Conservation (phyloP, 306 rosid genomes). For the Acacia melanoxylon region DNA sequence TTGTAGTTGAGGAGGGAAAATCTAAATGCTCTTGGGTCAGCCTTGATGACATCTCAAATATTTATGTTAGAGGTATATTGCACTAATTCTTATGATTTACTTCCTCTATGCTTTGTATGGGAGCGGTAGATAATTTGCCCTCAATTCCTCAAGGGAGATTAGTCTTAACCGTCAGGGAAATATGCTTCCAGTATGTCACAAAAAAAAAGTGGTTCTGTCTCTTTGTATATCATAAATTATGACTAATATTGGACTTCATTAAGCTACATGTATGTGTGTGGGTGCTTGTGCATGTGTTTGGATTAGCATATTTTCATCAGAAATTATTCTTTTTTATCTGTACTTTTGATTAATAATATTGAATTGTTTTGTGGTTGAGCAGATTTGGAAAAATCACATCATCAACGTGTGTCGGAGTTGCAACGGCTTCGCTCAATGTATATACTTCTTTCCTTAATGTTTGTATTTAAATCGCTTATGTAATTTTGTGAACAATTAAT, state of each 20-base stretch:
- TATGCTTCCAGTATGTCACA: not conserved
- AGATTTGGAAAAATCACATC: conserved; percentile 95
- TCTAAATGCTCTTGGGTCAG: conserved; percentile 97
- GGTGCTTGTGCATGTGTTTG: not conserved
- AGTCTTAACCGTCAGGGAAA: not conserved
- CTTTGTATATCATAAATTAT: not conserved
- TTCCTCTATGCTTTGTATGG: not conserved
- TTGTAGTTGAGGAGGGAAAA: conserved; percentile 98
- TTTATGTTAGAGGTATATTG: conserved; percentile 76
- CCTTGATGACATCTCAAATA: conserved; percentile 90
- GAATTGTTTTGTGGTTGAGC: conserved; percentile 42
- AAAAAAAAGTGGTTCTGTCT: not conserved
- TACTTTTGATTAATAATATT: not conserved
- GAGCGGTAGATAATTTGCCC: not conserved
- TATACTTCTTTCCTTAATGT: conserved; percentile 34
- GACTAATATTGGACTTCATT: not conserved
- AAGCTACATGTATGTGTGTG: not conserved
- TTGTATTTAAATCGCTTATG: conserved; percentile 15
- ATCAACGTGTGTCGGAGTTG: conserved; percentile 93
- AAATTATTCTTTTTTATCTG: not conserved
- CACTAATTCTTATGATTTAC: conserved; percentile 9
- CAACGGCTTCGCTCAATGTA: conserved; percentile 92
- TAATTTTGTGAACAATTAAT: conserved; percentile 13
- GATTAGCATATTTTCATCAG: conserved; percentile 2
- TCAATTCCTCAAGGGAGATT: not conserved